A percentile compares a stretch with the other conserved stretches of the same genome.
Conservation (phyloP, 352 stramenopile species). For the Salisapilia sapeloensis region DNA sequence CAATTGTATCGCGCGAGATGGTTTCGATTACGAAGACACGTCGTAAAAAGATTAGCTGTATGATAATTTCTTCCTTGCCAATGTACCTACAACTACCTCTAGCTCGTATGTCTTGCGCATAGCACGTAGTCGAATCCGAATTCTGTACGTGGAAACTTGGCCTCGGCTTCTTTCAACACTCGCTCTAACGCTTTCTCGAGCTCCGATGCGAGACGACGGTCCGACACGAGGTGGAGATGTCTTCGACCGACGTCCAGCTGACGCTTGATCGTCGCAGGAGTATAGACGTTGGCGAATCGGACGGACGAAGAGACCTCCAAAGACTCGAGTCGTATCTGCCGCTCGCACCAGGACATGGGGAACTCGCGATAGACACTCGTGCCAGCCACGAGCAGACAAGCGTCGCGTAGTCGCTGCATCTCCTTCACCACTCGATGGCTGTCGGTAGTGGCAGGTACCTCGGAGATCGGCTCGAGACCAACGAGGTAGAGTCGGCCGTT, state of each 20-base stretch:
- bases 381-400: conserved; percentile 77
- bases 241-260: conserved; percentile 80
- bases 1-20: conserved; percentile 44
- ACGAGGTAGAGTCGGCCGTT: conserved; percentile 82
- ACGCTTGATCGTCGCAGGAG: conserved; percentile 57
- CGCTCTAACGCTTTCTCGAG: conserved; percentile 35
- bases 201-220: conserved; percentile 12
- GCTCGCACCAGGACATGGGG: conserved; percentile 73
- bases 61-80: conserved; percentile 3
- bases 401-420: conserved; percentile 63
- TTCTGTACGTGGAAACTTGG: too few relatives aligned
- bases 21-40: conserved; percentile 38
- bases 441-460: conserved; percentile 14
- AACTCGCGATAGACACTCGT: conserved; percentile 85
- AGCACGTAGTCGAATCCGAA: conserved; percentile 89
- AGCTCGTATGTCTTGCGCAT: conserved; percentile 8
- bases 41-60: conserved; percentile 29
- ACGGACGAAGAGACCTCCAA: conserved; percentile 31
- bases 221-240: conserved; percentile 70
- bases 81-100: background rate
- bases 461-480: conserved; percentile 76
- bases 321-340: conserved; percentile 41
- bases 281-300: conserved; percentile 81
- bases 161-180: conserved; percentile 30
- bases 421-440: conserved; percentile 50